Evolutionary conservation across 75 land plant species (phyloP).

Genomic region (Isoetes taiwanensis): DNA sequence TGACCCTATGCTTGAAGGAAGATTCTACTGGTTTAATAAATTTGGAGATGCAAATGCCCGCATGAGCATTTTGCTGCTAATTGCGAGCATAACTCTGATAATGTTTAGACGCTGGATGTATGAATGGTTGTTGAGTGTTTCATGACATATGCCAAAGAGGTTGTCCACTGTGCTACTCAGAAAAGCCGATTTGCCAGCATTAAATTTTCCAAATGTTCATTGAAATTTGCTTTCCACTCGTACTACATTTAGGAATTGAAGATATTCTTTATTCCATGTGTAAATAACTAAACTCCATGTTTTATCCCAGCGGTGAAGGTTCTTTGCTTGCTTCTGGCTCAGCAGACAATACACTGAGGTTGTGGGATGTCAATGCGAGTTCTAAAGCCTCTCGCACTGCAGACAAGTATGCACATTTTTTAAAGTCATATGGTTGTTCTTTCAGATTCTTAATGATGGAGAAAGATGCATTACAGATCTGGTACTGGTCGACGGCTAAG

Average conservation of each 20-base stretch:
- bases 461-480: slow-evolving; percentile 21
- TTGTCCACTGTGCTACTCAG: not conserved
- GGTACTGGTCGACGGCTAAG: slow-evolving; percentile 48
- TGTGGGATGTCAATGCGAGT: slow-evolving; percentile 95
- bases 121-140: too few species aligned
- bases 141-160: too few species aligned
- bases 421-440: not conserved
- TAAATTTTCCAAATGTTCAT: not conserved
- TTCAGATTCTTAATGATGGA: not conserved
- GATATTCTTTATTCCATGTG: not conserved
- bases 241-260: not conserved
- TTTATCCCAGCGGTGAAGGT: slow-evolving; percentile 64
- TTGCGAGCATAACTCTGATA: too few species aligned
- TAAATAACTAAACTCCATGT: not conserved
- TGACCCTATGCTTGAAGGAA: not conserved
- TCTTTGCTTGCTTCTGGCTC: slow-evolving; percentile 94
- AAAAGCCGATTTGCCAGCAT: not conserved
- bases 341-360: slow-evolving; percentile 80
- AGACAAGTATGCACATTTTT: slow-evolving; percentile 46
- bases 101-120: too few species aligned
- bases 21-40: not conserved
- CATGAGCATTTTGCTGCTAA: not conserved
- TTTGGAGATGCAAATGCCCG: not conserved
- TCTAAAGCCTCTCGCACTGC: slow-evolving; percentile 44
- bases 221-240: not conserved